Evolutionary conservation across 1,139 yeast species (phyloP), one percentile per base, ranked within the genome.

Genomic region (Sugiyamaella sp.): DNA sequence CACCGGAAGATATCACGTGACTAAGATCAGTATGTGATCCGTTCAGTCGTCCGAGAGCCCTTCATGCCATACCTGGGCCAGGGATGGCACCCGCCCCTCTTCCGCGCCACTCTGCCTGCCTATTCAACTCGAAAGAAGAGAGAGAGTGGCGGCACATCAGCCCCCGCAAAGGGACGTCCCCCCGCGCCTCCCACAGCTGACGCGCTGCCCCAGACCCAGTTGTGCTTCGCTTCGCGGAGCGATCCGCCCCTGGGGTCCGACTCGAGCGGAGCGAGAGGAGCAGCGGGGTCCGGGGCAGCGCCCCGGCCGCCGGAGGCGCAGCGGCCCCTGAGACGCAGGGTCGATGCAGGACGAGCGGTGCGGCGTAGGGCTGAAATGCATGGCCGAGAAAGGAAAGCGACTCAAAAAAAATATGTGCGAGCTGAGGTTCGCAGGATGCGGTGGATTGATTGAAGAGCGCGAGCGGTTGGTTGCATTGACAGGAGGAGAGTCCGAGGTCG

Each of bases 341-440:
- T 29, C 27, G 39, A 39, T 14, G 12, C 16, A 32, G 37, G 2
- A 5, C 12, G 22, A n/a, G 4, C 10, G 17, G 20, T 33, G 48
- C 48, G 48, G 48, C 48, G 32, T 33, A 44, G 38, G 47, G 38
- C 38, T 29, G 29, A 24, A 10, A 19, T 25, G 10, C 20, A 16
- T 44, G 16, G 35, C 48, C 48, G 33, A 44, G 48, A 44, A 33
- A 44, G 48, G 48, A 44, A 44, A 44, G 33, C 33, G 48, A 44
- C 48, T 44, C 48, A 44, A 44, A 22, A 21, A 33, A 44, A 44
- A 44, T 20, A 44, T 22, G 32, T 33, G 25, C 29, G 9, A 17
- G 40, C 41, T 43, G 29, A 32, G 48, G 48, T 17, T 10, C 35
- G n/a, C n/a, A n/a, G n/a, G n/a, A n/a, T 8, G 35, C 35, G 14